Evolutionary conservation across 148 eudicot genomes (phyloP).

Genomic region (Polygonum maritimum): DNA sequence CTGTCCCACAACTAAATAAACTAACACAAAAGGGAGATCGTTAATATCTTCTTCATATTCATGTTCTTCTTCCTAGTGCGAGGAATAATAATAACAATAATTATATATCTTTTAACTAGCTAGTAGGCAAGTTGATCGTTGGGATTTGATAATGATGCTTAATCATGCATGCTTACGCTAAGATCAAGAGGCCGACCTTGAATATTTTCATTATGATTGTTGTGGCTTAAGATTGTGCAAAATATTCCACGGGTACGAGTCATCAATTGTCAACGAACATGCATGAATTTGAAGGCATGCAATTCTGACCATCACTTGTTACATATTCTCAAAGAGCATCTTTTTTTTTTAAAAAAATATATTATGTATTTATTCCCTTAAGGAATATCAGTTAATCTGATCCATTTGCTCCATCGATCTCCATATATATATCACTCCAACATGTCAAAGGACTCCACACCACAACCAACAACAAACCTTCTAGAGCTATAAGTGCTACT

Average conservation of each 20-base stretch:
- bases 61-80: not conserved
- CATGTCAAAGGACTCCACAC: conserved; percentile 2
- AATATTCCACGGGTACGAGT: not conserved
- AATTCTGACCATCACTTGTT: not conserved
- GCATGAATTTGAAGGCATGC: not conserved
- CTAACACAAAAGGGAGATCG: not conserved
- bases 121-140: not conserved
- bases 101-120: not conserved
- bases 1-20: not conserved
- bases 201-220: not conserved
- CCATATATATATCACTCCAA: not conserved
- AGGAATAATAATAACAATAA: not conserved
- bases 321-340: not conserved
- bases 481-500: not conserved
- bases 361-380: not conserved
- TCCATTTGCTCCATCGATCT: not conserved
- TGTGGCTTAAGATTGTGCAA: not conserved
- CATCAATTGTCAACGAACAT: not conserved
- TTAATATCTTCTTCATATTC: not conserved
- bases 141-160: not conserved
- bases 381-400: not conserved
- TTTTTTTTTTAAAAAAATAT: not conserved
- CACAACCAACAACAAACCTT: not conserved
- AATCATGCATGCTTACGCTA: not conserved
- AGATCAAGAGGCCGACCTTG: not conserved